Percentiles rank a stretch among this genome's conserved stretches.
Evolutionary conservation across 2,329 filamentous ascomycete genomes (phyloP).

Genomic region (Sphaerulina musiva): DNA sequence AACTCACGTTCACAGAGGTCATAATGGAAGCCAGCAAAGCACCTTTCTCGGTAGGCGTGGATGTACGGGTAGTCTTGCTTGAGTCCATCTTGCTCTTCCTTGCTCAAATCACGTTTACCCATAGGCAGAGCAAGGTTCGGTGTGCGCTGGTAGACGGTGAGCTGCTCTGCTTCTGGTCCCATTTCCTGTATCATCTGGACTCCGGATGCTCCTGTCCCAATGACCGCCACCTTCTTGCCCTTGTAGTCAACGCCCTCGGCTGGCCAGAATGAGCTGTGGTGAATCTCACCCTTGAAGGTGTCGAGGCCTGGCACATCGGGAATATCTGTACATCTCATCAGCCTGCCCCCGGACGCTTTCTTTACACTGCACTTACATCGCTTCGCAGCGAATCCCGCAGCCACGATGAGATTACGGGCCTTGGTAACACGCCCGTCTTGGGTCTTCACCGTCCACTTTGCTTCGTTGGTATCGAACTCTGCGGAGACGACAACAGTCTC

Average conservation of each 20-base stretch:
- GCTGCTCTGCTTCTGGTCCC: conserved; percentile 36
- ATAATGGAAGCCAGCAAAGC: conserved; percentile 55
- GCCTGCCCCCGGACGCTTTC: background rate
- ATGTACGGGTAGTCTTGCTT: conserved; percentile 42
- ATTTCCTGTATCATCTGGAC: conserved; percentile 57
- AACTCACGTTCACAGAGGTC: conserved; percentile 44
- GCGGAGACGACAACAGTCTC: conserved; percentile 50
- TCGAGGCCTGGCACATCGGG: conserved; percentile 56
- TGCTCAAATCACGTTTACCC: conserved; percentile 45
- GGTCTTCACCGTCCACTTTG: conserved; percentile 48
- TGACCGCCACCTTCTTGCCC: conserved; percentile 55
- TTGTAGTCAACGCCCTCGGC: conserved; percentile 45
- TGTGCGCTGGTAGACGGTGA: conserved; percentile 60
- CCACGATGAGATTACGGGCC: conserved; percentile 49
- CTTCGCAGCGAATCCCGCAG: conserved; percentile 54
- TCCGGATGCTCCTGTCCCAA: conserved; percentile 60
- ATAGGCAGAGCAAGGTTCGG: conserved; percentile 61
- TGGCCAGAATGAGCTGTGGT: conserved; percentile 41
- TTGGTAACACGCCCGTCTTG: conserved; percentile 47
- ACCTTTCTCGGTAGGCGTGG: conserved; percentile 48
- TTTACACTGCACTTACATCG: conserved; percentile 31
- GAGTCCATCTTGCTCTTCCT: conserved; percentile 46
- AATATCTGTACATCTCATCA: conserved; percentile 36
- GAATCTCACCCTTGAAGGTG: conserved; percentile 52
- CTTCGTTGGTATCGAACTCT: conserved; percentile 44